Conservation (phyloP, 371 early-diverging fungal species). For the Actinomortierella wolfii region DNA sequence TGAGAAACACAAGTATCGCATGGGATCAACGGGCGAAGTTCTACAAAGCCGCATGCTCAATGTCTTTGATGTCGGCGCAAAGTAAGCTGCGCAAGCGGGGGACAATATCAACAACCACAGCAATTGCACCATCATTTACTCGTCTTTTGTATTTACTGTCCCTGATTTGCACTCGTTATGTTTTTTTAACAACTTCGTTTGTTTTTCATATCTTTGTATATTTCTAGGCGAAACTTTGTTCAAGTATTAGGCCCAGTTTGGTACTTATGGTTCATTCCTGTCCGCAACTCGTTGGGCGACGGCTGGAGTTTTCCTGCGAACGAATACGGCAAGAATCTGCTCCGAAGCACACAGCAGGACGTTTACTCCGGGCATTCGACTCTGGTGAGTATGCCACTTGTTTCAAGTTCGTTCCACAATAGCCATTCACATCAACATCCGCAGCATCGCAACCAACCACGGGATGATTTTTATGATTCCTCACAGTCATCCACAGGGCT, state of each 20-base stretch:
- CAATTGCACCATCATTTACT: not conserved
- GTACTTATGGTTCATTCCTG: slow-evolving; percentile 48
- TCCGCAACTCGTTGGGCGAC: slow-evolving; percentile 36
- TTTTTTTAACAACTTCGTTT: not conserved
- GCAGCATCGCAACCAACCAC: too few relatives aligned
- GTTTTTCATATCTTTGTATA: not conserved
- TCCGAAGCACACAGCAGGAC: not conserved
- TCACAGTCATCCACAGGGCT: too few relatives aligned
- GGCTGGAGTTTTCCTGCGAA: slow-evolving; percentile 40
- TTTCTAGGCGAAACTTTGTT: slow-evolving; percentile 41
- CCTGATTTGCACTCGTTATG: too few relatives aligned
- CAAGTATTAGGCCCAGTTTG: slow-evolving; percentile 47
- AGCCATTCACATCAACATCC: too few relatives aligned
- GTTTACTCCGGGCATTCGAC: too few relatives aligned
- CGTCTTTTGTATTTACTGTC: not conserved
- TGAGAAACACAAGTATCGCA: slow-evolving; percentile 38
- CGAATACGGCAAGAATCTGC: slow-evolving; percentile 35
- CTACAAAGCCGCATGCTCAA: slow-evolving; percentile 45
- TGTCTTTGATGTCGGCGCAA: slow-evolving; percentile 48
- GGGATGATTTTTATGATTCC: too few relatives aligned
- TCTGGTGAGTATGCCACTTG: too few relatives aligned
- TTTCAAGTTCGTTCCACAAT: too few relatives aligned
- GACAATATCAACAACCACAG: not conserved
- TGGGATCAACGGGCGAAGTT: slow-evolving; percentile 28
- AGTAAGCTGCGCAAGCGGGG: slow-evolving; percentile 13